These are phyloP conservation scores for Bryoerythrophyllum caledonicum DNA, from an alignment of 225 moss, liverwort and hornwort genomes.

Conservation along the genomic window DNA sequence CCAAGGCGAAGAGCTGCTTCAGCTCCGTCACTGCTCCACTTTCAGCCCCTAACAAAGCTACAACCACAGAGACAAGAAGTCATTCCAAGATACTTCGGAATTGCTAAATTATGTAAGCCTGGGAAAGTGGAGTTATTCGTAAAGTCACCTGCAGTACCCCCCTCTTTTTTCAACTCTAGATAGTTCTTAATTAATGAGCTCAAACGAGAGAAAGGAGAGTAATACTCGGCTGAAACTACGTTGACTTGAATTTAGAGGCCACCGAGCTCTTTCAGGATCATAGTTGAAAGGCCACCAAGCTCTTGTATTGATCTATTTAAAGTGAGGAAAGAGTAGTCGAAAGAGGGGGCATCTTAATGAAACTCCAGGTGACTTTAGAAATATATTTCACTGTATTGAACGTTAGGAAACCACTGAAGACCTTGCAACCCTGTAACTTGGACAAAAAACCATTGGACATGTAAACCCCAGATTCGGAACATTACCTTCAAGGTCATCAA, in stretches of 20 bases:
- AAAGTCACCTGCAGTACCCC: too few species aligned
- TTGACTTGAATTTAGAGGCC: too few species aligned
- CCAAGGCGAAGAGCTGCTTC: slow-evolving; percentile 79
- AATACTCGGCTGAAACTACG: too few species aligned
- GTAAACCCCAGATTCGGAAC: not conserved
- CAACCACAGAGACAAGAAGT: slow-evolving; percentile 16
- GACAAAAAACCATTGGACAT: not conserved
- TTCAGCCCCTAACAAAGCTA: slow-evolving; percentile 76
- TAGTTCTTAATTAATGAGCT: too few species aligned
- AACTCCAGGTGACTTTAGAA: not conserved
- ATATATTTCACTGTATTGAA: not conserved
- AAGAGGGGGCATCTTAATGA: too few species aligned
- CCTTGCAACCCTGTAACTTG: not conserved
- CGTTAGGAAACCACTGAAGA: not conserved
- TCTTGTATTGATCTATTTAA: too few species aligned
- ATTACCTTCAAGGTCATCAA: slow-evolving; percentile 82
- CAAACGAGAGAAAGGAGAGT: too few species aligned
- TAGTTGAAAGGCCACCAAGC: too few species aligned
- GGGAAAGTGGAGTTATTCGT: not conserved
- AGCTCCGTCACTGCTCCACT: slow-evolving; percentile 82
- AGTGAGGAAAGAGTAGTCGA: too few species aligned
- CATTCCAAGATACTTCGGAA: not conserved
- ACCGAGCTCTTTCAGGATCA: too few species aligned
- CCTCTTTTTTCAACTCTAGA: too few species aligned
- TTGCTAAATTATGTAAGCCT: not conserved